Conservation (phyloP, 78 protist genomes). For the Dictyostelium capitatum region DNA sequence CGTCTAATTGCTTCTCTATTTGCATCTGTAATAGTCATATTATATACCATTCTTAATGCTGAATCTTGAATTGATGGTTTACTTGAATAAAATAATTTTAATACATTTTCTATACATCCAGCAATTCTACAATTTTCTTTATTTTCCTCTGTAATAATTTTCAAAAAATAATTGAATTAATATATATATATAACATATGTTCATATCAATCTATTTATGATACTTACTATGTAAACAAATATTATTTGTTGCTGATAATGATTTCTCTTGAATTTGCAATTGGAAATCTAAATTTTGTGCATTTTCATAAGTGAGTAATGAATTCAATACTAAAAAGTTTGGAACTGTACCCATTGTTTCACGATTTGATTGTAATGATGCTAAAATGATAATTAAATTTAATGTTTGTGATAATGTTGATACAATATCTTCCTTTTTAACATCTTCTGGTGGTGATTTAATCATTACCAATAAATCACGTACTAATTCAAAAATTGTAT, state of each 20-base stretch:
- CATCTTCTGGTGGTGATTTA: conserved; percentile 61
- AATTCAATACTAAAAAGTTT: conserved; percentile 45
- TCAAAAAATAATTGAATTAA: background rate
- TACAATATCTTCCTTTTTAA: conserved; percentile 47
- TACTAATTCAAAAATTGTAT: conserved; percentile 43
- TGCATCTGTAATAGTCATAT: conserved; percentile 79
- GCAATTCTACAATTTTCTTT: conserved; percentile 72
- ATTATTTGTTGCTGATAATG: conserved; percentile 58
- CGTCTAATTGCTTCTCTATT: conserved; percentile 64
- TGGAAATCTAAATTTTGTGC: conserved; percentile 24
- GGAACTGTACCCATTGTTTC: conserved; percentile 59
- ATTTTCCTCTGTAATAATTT: conserved; percentile 43
- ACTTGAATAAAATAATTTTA: conserved; percentile 43
- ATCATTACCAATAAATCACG: conserved; percentile 33
- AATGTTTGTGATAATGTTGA: conserved; percentile 53
- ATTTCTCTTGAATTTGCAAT: conserved; percentile 43
- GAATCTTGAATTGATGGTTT: conserved; percentile 46
- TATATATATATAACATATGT: too few relatives aligned
- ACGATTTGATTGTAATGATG: conserved; percentile 31
- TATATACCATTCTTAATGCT: conserved; percentile 64
- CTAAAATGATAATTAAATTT: conserved; percentile 42
- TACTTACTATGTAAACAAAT: conserved; percentile 66
- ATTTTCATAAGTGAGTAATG: conserved; percentile 6
- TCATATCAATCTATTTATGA: background rate
- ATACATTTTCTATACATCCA: conserved; percentile 54